phyloP scores from a whole-genome alignment of 306 rosid genomes.

The Ceratonia siliqua region DNA sequence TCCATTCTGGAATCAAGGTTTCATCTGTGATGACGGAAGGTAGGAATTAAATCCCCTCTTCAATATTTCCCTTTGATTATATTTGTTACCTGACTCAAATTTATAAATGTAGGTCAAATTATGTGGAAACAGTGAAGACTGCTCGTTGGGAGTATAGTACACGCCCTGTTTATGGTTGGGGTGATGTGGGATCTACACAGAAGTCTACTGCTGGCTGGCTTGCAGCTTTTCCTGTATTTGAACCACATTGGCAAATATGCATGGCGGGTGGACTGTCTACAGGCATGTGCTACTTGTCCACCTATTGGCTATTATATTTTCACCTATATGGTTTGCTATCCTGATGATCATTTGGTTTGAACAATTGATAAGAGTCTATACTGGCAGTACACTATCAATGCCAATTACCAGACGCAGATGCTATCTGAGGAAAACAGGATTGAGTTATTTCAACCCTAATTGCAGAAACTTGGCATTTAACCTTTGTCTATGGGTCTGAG shows the following conservation, averaged over 20 bases:
- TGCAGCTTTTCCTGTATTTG: constrained; percentile 97
- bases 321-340: constrained; percentile 5
- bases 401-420: neutral
- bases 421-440: neutral
- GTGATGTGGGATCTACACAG: constrained; percentile 79
- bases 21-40: constrained; percentile 93
- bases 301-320: constrained; percentile 21
- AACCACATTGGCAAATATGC: constrained; percentile 99
- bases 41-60: constrained; percentile 27
- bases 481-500: neutral
- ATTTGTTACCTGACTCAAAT: constrained; percentile 29
- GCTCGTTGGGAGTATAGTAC: constrained; percentile 97
- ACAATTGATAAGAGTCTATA: constrained; percentile 22
- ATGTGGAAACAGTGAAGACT: constrained; percentile 73
- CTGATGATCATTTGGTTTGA: constrained; percentile 25
- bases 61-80: constrained; percentile 12
- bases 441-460: neutral
- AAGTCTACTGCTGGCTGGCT: constrained; percentile 99
- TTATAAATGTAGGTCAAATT: constrained; percentile 68
- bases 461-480: neutral
- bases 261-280: constrained; percentile 91
- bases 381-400: neutral
- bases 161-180: constrained; percentile 92
- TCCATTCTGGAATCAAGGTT: constrained; percentile 94
- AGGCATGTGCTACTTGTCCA: constrained; percentile 54